phyloP scores from a whole-genome alignment of 2,329 filamentous ascomycete genomes.

The Paraphaeosphaeria minitans region DNA sequence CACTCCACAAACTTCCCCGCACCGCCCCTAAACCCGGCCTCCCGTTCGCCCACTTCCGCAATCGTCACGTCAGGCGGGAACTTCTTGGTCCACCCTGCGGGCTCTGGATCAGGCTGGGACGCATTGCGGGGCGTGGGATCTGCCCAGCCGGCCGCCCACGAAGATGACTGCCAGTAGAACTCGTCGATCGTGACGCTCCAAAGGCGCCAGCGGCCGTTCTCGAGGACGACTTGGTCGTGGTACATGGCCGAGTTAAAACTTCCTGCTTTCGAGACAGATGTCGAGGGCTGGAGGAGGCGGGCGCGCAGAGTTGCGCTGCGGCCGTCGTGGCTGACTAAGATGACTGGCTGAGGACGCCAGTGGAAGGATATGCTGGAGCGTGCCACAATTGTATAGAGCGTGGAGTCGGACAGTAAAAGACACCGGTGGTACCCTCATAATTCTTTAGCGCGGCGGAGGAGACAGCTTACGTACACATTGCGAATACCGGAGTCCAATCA shows the following conservation, averaged over 20 bases:
- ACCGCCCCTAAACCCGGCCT: constrained; percentile 28
- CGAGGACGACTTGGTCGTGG: constrained; percentile 34
- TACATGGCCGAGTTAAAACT: constrained; percentile 34
- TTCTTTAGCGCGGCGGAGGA: no score
- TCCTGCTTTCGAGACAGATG: constrained; percentile 23
- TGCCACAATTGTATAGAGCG: no score
- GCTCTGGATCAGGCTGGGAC: constrained; percentile 22
- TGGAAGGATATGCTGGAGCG: constrained; percentile 31
- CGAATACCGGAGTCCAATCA: no score
- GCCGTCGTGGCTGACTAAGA: constrained; percentile 34
- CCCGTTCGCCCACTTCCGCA: constrained; percentile 25
- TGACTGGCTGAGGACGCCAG: constrained; percentile 33
- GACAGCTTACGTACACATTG: no score
- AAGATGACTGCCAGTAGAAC: constrained; percentile 33
- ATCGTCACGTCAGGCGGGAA: constrained; percentile 32
- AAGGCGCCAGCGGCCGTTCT: constrained; percentile 30
- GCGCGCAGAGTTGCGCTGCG: background rate
- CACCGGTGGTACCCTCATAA: no score
- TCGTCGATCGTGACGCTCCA: constrained; percentile 37
- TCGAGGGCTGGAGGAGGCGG: constrained; percentile 30
- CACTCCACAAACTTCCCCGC: constrained; percentile 27
- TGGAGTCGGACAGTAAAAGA: no score
- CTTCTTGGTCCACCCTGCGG: constrained; percentile 26
- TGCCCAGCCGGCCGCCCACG: constrained; percentile 31
- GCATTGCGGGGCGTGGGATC: constrained; percentile 24